Evolutionary conservation across 225 moss, liverwort and hornwort genomes (phyloP), one percentile per base, ranked within the genome.

Genomic region (Straminergon stramineum): DNA sequence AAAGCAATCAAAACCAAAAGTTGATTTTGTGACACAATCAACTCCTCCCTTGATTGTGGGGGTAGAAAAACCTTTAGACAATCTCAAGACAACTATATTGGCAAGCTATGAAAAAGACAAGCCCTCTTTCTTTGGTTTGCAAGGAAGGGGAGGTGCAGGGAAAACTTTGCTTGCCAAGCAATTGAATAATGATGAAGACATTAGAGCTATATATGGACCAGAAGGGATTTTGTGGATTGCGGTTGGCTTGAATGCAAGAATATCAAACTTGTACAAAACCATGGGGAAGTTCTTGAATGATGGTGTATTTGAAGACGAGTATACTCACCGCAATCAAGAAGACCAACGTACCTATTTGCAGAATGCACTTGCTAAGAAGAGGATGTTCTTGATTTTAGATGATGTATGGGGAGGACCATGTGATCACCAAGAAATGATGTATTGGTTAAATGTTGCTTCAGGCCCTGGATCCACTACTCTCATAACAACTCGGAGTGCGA

Each of bases 171-270:
- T 90, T 55, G 81, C 69, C 22, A 2, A 1, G 1, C 12, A 69
- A 7, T 22, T 69, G 22, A 69, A 69, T 6, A 69, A 69, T 69
- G 69, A 69, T 69, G n/a, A 69, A 69, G n/a, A 69, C 12, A 69
- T 69, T 0, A 69, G 2, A 69, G 22, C 7, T 13, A 0, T n/a
- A 0, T 69, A n/a, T 18, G 22, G 69, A 0, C 7, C 22, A 12
- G 2, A 22, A 12, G 69, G n/a, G 4, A 69, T 69, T 0, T 69
- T 69, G 22, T 69, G 22, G 69, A n/a, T 69, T 53, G 75, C 63
- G 0, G 19, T 88, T 30, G 88, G 85, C 17, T 32, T 67, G 13
- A 58, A 88, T 51, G 75, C 81, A 85, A 88, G 4, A 31, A 35
- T 85, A 17, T 37, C 2, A 75, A 11, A 65, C 6, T 32, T 39